These are phyloP conservation scores for Mycena venus DNA, from an alignment of 768 basidiomycete species.

Conservation along the genomic window DNA sequence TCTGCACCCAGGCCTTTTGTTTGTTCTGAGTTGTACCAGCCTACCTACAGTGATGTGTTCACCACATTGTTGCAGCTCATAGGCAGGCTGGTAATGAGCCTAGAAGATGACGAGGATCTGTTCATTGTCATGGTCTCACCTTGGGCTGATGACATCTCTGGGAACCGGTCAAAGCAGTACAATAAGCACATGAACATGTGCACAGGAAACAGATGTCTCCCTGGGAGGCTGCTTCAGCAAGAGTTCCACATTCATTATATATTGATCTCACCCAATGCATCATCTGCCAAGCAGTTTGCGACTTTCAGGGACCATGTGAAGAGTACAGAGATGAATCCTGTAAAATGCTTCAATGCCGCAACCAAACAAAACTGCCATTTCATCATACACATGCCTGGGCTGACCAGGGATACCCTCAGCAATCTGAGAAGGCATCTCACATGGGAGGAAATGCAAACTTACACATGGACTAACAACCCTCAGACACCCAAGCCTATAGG, in stretches of 20 bases:
- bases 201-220: background rate
- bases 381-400: slow-evolving; percentile 14
- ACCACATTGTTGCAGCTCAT: no score
- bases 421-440: slow-evolving; percentile 32
- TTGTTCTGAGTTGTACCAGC: no score
- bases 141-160: background rate
- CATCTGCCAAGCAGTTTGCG: slow-evolving; percentile 1
- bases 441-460: slow-evolving; percentile 27
- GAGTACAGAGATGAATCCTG: slow-evolving; percentile 15
- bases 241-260: background rate
- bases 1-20: no score
- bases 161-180: background rate
- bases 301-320: slow-evolving; percentile 16
- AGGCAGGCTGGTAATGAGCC: no score
- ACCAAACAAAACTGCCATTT: slow-evolving; percentile 9
- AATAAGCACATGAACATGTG: background rate
- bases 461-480: slow-evolving; percentile 5
- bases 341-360: slow-evolving; percentile 17
- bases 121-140: background rate
- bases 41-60: no score
- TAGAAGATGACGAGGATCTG: background rate
- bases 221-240: background rate
- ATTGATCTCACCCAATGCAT: background rate
- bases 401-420: slow-evolving; percentile 36
- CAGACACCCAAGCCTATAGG: no score